Evolutionary conservation across 768 basidiomycete species (phyloP), one percentile per base, ranked within the genome.

Genomic region (Pleurotus ostreatus): DNA sequence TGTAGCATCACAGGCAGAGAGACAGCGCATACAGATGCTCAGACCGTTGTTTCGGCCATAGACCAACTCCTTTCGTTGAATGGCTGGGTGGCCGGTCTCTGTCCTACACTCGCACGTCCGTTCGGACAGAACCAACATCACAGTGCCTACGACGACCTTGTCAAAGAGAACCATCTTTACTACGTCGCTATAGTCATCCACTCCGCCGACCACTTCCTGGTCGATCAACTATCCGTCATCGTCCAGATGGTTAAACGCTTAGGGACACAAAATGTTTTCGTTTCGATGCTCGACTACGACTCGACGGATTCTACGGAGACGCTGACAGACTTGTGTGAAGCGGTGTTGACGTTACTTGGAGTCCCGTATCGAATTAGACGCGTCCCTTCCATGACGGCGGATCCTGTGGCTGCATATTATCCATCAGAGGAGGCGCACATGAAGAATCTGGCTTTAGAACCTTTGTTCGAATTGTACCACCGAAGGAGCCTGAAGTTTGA

Each of bases 171-270:
- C 62, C 86, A 89, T 61, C 78, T 98, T 15, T 99, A 98, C 77
- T 99, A 88, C 69, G 82, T 99, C 60, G 95, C 93, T 56, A 89
- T 98, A 62, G 84, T 95, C 61, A 90, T 99, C 45, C 96, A 99
- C 70, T 96, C 94, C 3, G 97, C 97, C 2, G 97, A 99, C 76
- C 97, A 99, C 69, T 99, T 99, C 75, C 84, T 98, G 54, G 92
- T 98, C 61, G 97, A 98, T 74, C 97, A 99, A 69, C 86, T 99
- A 46, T 93, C 97, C 16, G 92, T 97, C 63, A 98, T 99, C 61
- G 90, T 99, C 7, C 97, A 99, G 68, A 83, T 99, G 66, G 92
- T 92, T 0, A 88, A 88, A 63, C 86, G 94, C 7, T 82, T 98
- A 9, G 97, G 97, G 2, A 85, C 91, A 4, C 78, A 83, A 51